Conservation (phyloP, 495 filamentous ascomycete species). For the Xylaria nigripes region DNA sequence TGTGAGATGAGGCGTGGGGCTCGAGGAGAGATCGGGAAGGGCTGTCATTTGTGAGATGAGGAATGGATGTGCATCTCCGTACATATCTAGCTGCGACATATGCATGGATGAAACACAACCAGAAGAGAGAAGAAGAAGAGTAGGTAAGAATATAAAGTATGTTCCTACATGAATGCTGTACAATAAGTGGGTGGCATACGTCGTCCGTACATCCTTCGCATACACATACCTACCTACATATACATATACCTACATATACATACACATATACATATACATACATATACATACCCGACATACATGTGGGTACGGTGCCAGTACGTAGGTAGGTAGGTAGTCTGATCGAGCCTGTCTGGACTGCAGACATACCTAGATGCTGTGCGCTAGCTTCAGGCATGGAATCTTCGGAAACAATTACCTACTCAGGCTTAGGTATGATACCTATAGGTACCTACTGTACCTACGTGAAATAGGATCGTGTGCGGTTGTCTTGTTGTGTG, state of each 20-base stretch:
- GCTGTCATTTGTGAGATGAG: background rate
- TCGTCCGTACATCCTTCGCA: background rate
- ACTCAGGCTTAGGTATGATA: background rate
- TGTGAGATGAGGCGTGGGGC: background rate
- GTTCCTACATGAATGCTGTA: background rate
- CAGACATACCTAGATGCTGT: slow-evolving; percentile 1
- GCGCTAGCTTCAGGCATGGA: slow-evolving; percentile 8
- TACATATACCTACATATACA: background rate
- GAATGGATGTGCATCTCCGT: background rate
- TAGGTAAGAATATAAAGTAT: no score
- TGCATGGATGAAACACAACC: background rate
- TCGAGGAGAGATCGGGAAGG: background rate
- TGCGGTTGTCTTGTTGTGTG: no score
- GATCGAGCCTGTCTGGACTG: background rate
- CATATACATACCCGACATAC: background rate
- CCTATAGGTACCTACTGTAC: no score
- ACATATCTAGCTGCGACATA: background rate
- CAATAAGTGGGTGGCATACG: background rate
- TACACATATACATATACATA: background rate
- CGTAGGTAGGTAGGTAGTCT: slow-evolving; percentile 1
- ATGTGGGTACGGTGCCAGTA: slow-evolving; percentile 6
- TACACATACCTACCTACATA: background rate
- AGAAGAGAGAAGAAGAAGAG: no score
- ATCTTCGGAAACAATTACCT: background rate
- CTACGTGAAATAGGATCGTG: background rate